phyloP scores from a whole-genome alignment of 106 monocot genomes.

The Iris macrosiphon region DNA sequence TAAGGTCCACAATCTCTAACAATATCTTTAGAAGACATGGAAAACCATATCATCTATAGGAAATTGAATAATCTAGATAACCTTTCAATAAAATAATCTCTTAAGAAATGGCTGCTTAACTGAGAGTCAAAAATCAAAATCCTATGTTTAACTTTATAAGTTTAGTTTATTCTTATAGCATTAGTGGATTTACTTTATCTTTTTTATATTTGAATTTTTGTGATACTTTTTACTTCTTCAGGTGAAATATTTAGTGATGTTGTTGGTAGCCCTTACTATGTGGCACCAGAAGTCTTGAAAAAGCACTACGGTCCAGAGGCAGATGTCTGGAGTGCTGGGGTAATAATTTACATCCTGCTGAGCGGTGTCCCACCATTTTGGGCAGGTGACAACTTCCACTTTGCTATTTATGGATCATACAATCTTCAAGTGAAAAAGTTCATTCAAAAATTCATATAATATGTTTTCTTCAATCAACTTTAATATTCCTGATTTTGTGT shows the following conservation, averaged over 20 bases:
- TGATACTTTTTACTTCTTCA: slow-evolving; percentile 6
- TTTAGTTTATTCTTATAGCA: neutral
- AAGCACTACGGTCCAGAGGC: slow-evolving; percentile 32
- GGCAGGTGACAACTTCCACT: slow-evolving; percentile 18
- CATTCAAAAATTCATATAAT: neutral
- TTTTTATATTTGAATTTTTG: neutral
- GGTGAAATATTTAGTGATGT: slow-evolving; percentile 41
- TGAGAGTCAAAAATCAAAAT: no score
- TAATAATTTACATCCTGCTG: slow-evolving; percentile 36
- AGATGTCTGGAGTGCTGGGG: slow-evolving; percentile 51
- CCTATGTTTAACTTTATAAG: no score
- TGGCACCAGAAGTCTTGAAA: slow-evolving; percentile 38
- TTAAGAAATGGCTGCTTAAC: no score
- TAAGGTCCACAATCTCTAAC: no score
- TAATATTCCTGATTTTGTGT: neutral
- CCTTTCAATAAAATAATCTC: no score
- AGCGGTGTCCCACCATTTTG: slow-evolving; percentile 45
- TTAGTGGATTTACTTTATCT: neutral
- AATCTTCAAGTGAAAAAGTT: neutral
- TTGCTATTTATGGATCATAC: neutral
- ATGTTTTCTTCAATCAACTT: neutral
- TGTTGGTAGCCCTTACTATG: slow-evolving; percentile 46
- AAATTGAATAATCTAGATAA: no score
- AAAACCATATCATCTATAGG: no score
- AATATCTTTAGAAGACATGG: no score